Percentiles rank a stretch among this genome's conserved stretches.
Evolutionary conservation across 164 flowering plant genomes (phyloP).

Genomic region (Piper longum): DNA sequence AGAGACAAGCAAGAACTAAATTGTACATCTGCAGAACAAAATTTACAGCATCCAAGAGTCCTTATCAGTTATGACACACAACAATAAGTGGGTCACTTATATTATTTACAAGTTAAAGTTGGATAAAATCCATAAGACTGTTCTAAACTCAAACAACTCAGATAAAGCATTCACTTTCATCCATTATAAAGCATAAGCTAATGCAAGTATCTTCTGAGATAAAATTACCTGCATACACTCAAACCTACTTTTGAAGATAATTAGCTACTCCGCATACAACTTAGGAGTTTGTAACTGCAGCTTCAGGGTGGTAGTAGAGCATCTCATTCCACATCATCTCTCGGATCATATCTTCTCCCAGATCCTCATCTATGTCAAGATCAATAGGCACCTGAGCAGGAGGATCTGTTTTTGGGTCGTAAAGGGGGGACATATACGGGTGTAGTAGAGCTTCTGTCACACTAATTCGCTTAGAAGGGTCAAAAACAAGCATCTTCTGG

Average conservation of each 20-base stretch:
- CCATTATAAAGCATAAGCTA: neutral
- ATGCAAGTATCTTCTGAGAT: neutral
- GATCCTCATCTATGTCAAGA: constrained; percentile 72
- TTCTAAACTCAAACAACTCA: neutral
- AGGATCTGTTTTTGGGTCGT: constrained; percentile 50
- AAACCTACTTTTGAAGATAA: neutral
- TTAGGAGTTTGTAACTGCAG: constrained; percentile 19
- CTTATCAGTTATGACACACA: neutral
- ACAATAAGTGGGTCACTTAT: neutral
- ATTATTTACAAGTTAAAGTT: constrained; percentile 2
- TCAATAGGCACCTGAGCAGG: constrained; percentile 70
- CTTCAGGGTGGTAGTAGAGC: constrained; percentile 80
- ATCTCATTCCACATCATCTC: constrained; percentile 88
- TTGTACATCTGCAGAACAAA: neutral
- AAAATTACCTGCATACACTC: neutral
- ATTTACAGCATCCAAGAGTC: neutral
- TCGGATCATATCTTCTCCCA: constrained; percentile 65
- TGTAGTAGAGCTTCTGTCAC: constrained; percentile 80
- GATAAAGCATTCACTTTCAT: neutral
- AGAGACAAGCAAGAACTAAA: too few species aligned
- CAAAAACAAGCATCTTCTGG: constrained; percentile 74
- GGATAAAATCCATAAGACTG: neutral
- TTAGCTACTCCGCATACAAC: neutral
- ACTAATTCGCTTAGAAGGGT: constrained; percentile 80
- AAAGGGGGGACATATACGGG: constrained; percentile 72